These are phyloP conservation scores for Phialocephala subalpina DNA, from an alignment of 2,329 filamentous ascomycete genomes.

Conservation along the genomic window DNA sequence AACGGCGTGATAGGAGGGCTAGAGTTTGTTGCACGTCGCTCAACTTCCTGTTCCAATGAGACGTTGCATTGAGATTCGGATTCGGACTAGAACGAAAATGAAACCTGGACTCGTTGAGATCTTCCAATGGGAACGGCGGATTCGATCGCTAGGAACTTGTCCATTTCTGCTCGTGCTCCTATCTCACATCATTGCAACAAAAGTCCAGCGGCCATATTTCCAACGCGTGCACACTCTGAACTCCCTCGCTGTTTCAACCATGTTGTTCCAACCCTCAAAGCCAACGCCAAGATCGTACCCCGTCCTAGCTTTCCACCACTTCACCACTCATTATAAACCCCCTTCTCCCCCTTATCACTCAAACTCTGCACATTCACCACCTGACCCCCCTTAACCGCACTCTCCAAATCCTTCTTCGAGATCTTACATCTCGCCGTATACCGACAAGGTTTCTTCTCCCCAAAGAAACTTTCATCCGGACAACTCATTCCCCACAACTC, in stretches of 20 bases:
- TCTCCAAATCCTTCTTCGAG: slow-evolving; percentile 46
- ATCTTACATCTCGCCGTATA: slow-evolving; percentile 54
- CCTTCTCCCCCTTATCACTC: slow-evolving; percentile 33
- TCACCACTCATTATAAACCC: slow-evolving; percentile 29
- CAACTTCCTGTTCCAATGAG: neutral
- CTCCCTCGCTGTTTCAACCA: no score
- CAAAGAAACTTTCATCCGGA: slow-evolving; percentile 53
- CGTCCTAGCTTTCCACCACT: neutral
- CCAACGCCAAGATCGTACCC: no score
- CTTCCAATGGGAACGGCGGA: neutral
- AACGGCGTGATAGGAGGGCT: neutral
- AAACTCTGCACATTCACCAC: slow-evolving; percentile 35
- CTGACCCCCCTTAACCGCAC: slow-evolving; percentile 33
- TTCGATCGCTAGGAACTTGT: neutral
- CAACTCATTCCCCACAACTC: slow-evolving; percentile 60
- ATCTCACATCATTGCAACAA: no score
- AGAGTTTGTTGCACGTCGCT: neutral
- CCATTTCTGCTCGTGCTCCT: no score
- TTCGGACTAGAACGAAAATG: neutral
- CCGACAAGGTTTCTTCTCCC: slow-evolving; percentile 45
- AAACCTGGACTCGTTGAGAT: neutral
- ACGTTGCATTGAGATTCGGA: neutral
- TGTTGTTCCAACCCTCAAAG: no score
- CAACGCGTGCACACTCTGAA: no score
- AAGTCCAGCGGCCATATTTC: no score